These are phyloP conservation scores for Lecanoromycetidae sp. DNA, from an alignment of 2,329 filamentous ascomycete species.

Conservation along the genomic window DNA sequence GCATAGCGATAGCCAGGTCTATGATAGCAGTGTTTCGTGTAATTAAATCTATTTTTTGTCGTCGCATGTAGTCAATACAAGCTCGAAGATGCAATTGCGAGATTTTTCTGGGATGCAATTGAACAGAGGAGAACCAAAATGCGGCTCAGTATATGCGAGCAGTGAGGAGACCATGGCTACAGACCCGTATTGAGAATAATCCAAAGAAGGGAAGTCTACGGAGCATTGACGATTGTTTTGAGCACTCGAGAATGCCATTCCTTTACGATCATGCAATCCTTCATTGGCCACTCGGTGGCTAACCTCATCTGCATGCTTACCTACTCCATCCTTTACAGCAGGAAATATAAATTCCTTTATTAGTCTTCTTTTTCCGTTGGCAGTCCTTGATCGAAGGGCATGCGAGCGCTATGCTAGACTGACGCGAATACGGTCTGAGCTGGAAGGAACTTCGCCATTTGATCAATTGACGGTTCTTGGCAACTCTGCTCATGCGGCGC, in stretches of 20 bases:
- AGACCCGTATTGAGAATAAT: not conserved
- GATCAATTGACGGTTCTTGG: no score
- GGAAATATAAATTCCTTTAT: no score
- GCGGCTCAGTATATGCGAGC: constrained; percentile 13
- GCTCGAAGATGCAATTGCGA: constrained; percentile 12
- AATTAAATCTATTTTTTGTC: constrained; percentile 19
- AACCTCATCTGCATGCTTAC: no score
- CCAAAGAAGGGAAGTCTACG: not conserved
- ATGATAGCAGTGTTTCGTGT: constrained; percentile 21
- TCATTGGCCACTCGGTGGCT: no score
- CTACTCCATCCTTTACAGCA: no score
- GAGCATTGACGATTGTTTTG: not conserved
- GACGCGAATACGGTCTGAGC: no score
- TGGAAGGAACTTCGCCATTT: no score
- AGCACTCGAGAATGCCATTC: no score
- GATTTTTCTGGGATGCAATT: constrained; percentile 10
- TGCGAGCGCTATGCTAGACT: no score
- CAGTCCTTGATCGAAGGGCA: no score
- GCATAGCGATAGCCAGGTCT: constrained; percentile 25
- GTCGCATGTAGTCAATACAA: constrained; percentile 14
- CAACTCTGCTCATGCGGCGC: not conserved
- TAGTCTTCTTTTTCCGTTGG: no score
- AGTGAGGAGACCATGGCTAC: not conserved
- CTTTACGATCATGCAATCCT: no score
- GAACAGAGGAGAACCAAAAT: constrained; percentile 10